A percentile compares a stretch with the other conserved stretches of the same genome.
Evolutionary conservation across 1,139 yeast genomes (phyloP).

Genomic region (Geotrichum cucujoidarum): DNA sequence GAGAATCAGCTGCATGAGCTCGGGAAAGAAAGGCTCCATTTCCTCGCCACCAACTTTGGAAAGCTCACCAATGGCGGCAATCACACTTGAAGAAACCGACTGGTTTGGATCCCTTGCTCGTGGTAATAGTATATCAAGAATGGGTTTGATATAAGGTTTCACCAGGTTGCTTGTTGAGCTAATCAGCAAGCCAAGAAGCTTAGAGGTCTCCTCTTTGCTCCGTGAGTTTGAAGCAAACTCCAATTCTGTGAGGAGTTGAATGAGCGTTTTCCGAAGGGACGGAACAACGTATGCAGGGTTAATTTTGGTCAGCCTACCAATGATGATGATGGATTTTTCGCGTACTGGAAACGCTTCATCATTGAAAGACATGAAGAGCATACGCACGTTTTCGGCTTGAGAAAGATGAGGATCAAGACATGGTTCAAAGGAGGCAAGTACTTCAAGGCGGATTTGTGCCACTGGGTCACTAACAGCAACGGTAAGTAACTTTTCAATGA

Average conservation of each 20-base stretch:
- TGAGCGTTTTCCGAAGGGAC: slow-evolving; percentile 74
- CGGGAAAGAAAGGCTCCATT: slow-evolving; percentile 63
- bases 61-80: slow-evolving; percentile 84
- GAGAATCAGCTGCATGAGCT: slow-evolving; percentile 79
- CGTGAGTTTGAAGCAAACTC: slow-evolving; percentile 73
- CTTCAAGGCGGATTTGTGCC: slow-evolving; percentile 73
- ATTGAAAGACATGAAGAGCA: slow-evolving; percentile 81
- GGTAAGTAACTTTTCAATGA: slow-evolving; percentile 71
- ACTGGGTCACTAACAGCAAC: slow-evolving; percentile 90
- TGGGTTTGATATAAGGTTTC: slow-evolving; percentile 85
- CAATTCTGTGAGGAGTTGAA: slow-evolving; percentile 78
- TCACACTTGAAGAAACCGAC: slow-evolving; percentile 79
- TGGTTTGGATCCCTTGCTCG: slow-evolving; percentile 65
- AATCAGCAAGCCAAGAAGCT: slow-evolving; percentile 66
- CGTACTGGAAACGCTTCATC: slow-evolving; percentile 86
- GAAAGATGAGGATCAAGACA: slow-evolving; percentile 87
- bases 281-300: slow-evolving; percentile 97
- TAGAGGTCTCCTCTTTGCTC: slow-evolving; percentile 83
- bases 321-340: slow-evolving; percentile 68
- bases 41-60: slow-evolving; percentile 87
- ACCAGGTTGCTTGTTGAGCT: slow-evolving; percentile 74
- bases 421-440: slow-evolving; percentile 65
- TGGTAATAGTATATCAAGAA: slow-evolving; percentile 75
- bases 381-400: slow-evolving; percentile 83
- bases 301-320: slow-evolving; percentile 77